Evolutionary conservation across 306 rosid species (phyloP).

Genomic region (Geum urbanum): DNA sequence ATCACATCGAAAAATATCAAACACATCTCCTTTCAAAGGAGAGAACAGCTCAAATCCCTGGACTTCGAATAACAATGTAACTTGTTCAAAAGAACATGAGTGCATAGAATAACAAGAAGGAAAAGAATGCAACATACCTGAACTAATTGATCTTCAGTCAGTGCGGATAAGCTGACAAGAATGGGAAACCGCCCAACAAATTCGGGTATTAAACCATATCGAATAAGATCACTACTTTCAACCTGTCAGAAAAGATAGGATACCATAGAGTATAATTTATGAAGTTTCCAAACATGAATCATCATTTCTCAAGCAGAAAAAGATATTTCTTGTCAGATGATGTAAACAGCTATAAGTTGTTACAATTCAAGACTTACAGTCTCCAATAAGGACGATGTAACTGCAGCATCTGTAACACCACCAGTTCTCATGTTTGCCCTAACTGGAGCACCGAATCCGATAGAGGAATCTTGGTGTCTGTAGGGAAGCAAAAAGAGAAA

Average conservation of each 20-base stretch:
- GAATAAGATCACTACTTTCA: slow-evolving; percentile 91
- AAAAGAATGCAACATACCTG: slow-evolving; percentile 49
- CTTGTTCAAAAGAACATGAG: neutral
- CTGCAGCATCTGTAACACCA: slow-evolving; percentile 69
- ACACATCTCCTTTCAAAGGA: neutral
- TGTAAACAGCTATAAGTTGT: neutral
- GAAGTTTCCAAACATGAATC: slow-evolving; percentile 15
- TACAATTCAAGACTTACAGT: slow-evolving; percentile 49
- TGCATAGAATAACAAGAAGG: neutral
- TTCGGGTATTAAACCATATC: slow-evolving; percentile 94
- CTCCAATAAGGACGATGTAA: slow-evolving; percentile 81
- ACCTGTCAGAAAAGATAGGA: slow-evolving; percentile 50
- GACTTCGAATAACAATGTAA: neutral
- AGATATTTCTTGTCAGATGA: slow-evolving; percentile 2
- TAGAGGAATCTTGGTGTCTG: slow-evolving; percentile 92
- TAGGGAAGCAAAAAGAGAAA: slow-evolving; percentile 20
- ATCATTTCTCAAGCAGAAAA: slow-evolving; percentile 16
- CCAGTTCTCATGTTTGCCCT: slow-evolving; percentile 91
- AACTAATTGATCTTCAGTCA: slow-evolving; percentile 83
- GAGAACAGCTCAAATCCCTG: neutral
- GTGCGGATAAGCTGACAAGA: slow-evolving; percentile 87
- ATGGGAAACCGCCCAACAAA: slow-evolving; percentile 97
- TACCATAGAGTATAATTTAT: neutral
- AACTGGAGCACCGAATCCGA: slow-evolving; percentile 95
- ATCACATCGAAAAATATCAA: neutral